phyloP scores from a whole-genome alignment of 805 yeast species.

The Saturnispora ahearnii region DNA sequence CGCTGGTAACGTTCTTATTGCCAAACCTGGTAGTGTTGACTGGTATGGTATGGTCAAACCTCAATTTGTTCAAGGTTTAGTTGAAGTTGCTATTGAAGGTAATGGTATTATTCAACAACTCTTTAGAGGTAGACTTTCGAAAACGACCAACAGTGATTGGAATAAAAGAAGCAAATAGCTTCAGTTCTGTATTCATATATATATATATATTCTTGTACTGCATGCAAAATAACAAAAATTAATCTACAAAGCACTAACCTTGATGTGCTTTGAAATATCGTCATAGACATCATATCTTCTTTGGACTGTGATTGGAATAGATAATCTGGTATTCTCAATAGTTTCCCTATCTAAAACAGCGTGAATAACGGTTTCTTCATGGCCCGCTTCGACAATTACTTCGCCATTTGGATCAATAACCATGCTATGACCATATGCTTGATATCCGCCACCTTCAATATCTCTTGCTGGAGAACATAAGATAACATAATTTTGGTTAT shows the following conservation, averaged over 20 bases:
- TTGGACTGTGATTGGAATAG: constrained; percentile 63
- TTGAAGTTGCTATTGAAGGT: constrained; percentile 41
- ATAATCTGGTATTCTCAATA: constrained; percentile 48
- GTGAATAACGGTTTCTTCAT: constrained; percentile 64
- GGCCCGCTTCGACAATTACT: constrained; percentile 64
- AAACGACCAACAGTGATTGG: background rate
- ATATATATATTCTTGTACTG: too few relatives aligned
- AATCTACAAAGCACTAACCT: constrained; percentile 15
- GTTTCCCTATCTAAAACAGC: constrained; percentile 62
- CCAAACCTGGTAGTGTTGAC: constrained; percentile 34
- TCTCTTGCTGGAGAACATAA: constrained; percentile 88
- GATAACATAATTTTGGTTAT: constrained; percentile 63
- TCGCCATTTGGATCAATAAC: constrained; percentile 57
- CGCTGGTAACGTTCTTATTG: constrained; percentile 71
- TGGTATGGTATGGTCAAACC: constrained; percentile 80
- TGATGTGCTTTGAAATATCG: constrained; percentile 30
- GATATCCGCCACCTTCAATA: constrained; percentile 39
- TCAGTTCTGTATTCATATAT: too few relatives aligned
- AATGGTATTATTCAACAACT: constrained; percentile 47
- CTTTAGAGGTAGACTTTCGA: constrained; percentile 30
- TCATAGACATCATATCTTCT: constrained; percentile 61
- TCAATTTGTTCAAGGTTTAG: constrained; percentile 54
- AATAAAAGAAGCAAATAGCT: background rate
- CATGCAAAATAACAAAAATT: background rate
- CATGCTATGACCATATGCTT: constrained; percentile 59